Percentiles rank a stretch among this genome's conserved stretches.
phyloP scores from a whole-genome alignment of 1,139 yeast species.

The Hemisphaericaspora subhashii region DNA sequence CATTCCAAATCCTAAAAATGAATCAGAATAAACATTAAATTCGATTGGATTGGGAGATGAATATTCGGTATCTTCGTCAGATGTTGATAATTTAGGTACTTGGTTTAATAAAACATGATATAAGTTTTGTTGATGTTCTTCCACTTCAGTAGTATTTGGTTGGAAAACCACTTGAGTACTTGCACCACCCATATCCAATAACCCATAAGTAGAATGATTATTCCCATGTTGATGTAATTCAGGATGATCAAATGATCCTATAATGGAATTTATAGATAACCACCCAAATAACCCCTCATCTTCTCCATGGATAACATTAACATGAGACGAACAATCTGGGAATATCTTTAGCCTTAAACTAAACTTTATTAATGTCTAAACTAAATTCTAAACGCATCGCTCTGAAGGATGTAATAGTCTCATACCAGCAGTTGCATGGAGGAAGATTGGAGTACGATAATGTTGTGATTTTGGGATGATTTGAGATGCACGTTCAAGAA shows the following conservation, averaged over 20 bases:
- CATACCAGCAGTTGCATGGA: constrained; percentile 84
- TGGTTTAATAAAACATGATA: constrained; percentile 51
- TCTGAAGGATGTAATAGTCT: constrained; percentile 58
- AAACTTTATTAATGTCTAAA: too few species aligned
- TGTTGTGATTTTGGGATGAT: constrained; percentile 70
- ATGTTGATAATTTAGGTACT: constrained; percentile 30
- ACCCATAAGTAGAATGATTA: constrained; percentile 64
- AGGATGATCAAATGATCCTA: constrained; percentile 57
- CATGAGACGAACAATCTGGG: constrained; percentile 57
- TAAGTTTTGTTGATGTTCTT: constrained; percentile 55
- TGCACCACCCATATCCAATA: constrained; percentile 87
- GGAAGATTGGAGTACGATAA: constrained; percentile 69
- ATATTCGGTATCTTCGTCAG: constrained; percentile 8
- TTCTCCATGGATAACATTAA: constrained; percentile 73
- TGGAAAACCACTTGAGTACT: constrained; percentile 82
- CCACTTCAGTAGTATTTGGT: constrained; percentile 58
- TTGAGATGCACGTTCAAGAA: constrained; percentile 54
- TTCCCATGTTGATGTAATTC: constrained; percentile 50
- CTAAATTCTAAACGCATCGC: too few species aligned
- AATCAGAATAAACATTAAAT: constrained; percentile 63
- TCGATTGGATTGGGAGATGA: constrained; percentile 23
- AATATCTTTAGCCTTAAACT: too few species aligned
- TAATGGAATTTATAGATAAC: constrained; percentile 71
- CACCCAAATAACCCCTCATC: constrained; percentile 82
- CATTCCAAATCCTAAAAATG: constrained; percentile 78